A percentile compares a stretch with the other conserved stretches of the same genome.
Evolutionary conservation across 2,329 filamentous ascomycete genomes (phyloP).

Genomic region (Fusarium circinatum): DNA sequence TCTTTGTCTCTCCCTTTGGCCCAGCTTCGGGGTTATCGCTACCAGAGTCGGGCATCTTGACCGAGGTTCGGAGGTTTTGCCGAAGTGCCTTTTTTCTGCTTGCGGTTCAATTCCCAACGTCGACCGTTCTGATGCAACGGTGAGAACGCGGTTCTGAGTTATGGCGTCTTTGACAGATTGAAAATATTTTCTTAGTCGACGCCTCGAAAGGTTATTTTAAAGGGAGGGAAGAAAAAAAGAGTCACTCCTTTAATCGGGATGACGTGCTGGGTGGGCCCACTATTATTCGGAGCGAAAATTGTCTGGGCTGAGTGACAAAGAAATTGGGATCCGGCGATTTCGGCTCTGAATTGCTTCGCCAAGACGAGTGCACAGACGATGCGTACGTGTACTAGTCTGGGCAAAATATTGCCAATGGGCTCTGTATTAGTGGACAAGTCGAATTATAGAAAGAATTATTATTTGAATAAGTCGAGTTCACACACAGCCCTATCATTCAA

Average conservation of each 20-base stretch:
- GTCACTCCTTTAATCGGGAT: constrained; percentile 20
- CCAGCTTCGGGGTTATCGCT: constrained; percentile 33
- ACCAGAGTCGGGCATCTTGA: constrained; percentile 22
- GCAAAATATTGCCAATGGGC: neutral
- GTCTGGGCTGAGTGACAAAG: neutral
- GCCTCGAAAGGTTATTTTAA: neutral
- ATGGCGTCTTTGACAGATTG: neutral
- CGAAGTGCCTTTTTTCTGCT: neutral
- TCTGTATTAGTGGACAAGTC: neutral
- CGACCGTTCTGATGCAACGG: neutral
- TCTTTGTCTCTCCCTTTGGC: constrained; percentile 4
- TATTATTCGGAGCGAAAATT: constrained; percentile 1
- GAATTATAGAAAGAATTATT: neutral
- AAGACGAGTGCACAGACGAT: constrained; percentile 18
- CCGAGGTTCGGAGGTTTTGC: neutral
- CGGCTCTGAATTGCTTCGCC: constrained; percentile 19
- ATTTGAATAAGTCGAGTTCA: too few relatives aligned
- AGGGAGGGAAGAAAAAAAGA: neutral
- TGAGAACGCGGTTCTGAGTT: neutral
- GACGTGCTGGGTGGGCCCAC: constrained; percentile 21
- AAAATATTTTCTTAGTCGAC: neutral
- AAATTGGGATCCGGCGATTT: constrained; percentile 8
- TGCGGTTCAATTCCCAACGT: neutral
- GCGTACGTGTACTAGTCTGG: constrained; percentile 2
- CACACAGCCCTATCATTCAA: neutral